Base-by-base conservation (phyloP, 257 asterid genomes). In the Rauvolfia tetraphylla region DNA sequence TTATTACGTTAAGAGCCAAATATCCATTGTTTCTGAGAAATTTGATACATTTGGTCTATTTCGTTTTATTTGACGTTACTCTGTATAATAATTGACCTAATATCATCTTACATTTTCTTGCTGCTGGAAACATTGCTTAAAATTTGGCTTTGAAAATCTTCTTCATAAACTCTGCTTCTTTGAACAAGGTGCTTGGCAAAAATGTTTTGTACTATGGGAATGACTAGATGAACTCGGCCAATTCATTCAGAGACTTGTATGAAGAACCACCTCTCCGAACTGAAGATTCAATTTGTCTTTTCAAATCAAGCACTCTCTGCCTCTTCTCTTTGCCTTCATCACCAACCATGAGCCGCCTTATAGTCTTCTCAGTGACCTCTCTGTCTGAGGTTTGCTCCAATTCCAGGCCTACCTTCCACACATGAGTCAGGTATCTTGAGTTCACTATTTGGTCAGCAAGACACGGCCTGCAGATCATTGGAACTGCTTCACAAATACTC, bases 351-450 rank as follows among this genome's bases (percentile, higher is more conserved):
- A 80, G 71, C 48, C 18, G 71, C 33, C 68, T 80, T 13, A 83
- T 42, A 10, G 42, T 57, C 15, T 38, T 74, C 54, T 39, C 79
- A 22, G 78, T 42, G 1, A 25, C 49, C 0, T 1, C 22, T 67
- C 84, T 75, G 8, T 75, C 77, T 18, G 33, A 38, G 0, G 33
- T 57, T 11, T 42, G 25, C n/a, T 75, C 84, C 62, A 83, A 0
- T 63, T 80, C 81, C 5, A 77, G 38, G 23, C 85, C 87, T 0
- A 81, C 75, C 33, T 67, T 76, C 87, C 83, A 80, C 25, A 63
- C 76, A 39, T 59, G 57, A 12, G 61, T 72, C 14, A 61, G 1
- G 63, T 71, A 67, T 54, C 83, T 78, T 12, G 73, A 48, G 25
- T 81, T 72, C 49, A 75, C 59, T 4, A 3, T 8, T 33, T 84